phyloP scores from a whole-genome alignment of 1,284 basidiomycete genomes.

The Mycosarcoma maydis region DNA sequence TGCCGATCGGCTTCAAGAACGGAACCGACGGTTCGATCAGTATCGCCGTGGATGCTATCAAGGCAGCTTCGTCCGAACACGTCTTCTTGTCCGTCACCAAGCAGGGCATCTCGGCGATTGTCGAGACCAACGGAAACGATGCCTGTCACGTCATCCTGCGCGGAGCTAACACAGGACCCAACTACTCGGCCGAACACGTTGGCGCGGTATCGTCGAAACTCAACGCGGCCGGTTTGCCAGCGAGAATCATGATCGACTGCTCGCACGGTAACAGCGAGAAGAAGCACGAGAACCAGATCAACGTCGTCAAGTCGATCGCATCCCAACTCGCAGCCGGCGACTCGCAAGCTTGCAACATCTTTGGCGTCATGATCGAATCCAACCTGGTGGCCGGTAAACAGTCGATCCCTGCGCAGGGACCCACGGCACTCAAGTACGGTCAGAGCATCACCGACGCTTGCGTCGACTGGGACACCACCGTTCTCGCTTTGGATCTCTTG shows the following conservation, averaged over 20 bases:
- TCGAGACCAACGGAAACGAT: slow-evolving; percentile 66
- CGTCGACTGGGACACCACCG: slow-evolving; percentile 62
- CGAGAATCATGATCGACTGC: slow-evolving; percentile 75
- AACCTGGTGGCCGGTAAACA: slow-evolving; percentile 77
- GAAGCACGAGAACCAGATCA: slow-evolving; percentile 72
- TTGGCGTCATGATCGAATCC: slow-evolving; percentile 98
- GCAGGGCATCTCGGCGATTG: slow-evolving; percentile 73
- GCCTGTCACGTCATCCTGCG: slow-evolving; percentile 66
- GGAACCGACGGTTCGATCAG: slow-evolving; percentile 67
- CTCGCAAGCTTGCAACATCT: slow-evolving; percentile 72
- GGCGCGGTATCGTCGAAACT: slow-evolving; percentile 47
- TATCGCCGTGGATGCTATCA: slow-evolving; percentile 92
- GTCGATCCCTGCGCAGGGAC: slow-evolving; percentile 55
- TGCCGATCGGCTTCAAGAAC: slow-evolving; percentile 83
- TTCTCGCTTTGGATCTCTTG: slow-evolving; percentile 55
- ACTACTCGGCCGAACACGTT: slow-evolving; percentile 60
- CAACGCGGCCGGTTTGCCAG: slow-evolving; percentile 39
- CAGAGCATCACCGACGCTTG: slow-evolving; percentile 65
- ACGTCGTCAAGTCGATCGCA: slow-evolving; percentile 72
- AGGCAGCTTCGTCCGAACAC: slow-evolving; percentile 87
- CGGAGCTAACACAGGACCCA: slow-evolving; percentile 64
- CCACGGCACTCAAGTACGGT: slow-evolving; percentile 54
- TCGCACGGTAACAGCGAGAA: slow-evolving; percentile 78
- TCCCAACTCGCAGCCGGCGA: slow-evolving; percentile 48
- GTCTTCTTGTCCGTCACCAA: slow-evolving; percentile 98